Evolutionary conservation across 2,329 filamentous ascomycete genomes (phyloP).

Genomic region (Colletotrichum salicis): DNA sequence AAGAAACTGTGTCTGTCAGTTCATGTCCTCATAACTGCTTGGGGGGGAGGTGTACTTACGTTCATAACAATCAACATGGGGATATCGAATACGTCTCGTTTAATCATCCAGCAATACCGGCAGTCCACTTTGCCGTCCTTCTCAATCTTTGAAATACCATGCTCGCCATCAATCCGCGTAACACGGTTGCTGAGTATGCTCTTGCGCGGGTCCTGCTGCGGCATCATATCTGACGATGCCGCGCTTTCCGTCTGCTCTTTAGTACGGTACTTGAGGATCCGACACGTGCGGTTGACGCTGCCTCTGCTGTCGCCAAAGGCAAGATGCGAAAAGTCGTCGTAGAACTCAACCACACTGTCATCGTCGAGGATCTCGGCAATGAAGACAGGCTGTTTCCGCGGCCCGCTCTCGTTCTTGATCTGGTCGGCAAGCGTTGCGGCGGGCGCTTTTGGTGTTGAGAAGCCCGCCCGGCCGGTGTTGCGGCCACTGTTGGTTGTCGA

Average conservation of each 20-base stretch:
- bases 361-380: conserved; percentile 93
- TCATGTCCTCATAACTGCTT: not conserved
- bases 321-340: conserved; percentile 92
- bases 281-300: conserved; percentile 83
- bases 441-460: conserved; percentile 63
- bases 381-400: conserved; percentile 80
- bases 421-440: conserved; percentile 52
- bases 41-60: conserved; percentile 68
- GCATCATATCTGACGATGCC: conserved; percentile 40
- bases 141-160: conserved; percentile 84
- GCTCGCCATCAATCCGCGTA: conserved; percentile 74
- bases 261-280: conserved; percentile 89
- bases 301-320: conserved; percentile 93
- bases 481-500: conserved; percentile 56
- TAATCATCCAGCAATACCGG: conserved; percentile 96
- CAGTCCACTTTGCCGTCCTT: conserved; percentile 93
- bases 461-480: conserved; percentile 53
- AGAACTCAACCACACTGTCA: conserved; percentile 92
- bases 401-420: conserved; percentile 52
- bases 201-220: conserved; percentile 58
- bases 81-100: conserved; percentile 96
- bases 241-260: conserved; percentile 65
- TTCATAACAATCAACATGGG: conserved; percentile 99
- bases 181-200: conserved; percentile 69
- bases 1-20: conserved; percentile 58